Conservation (phyloP, 139 green algal genomes). For the Yamagishiella unicocca region DNA sequence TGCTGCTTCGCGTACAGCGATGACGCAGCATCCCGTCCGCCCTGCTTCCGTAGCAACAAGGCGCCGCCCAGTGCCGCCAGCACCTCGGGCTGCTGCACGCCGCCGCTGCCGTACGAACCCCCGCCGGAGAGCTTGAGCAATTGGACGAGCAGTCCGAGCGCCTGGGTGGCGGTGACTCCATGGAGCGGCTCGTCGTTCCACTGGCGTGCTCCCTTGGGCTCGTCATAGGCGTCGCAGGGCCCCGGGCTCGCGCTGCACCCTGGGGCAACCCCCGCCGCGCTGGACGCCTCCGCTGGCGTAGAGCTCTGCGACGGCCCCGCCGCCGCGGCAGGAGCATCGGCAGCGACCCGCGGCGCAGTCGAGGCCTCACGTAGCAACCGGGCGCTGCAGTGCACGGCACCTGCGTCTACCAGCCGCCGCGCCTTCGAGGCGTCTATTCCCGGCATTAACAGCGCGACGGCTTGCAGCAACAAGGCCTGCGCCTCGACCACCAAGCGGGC, state of each 20-base stretch:
- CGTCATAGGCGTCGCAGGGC: too few relatives aligned
- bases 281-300: too few relatives aligned
- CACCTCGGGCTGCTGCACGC: background rate
- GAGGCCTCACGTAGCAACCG: background rate
- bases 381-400: background rate
- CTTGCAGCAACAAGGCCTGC: slow-evolving; percentile 29
- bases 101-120: background rate
- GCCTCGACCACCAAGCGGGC: background rate
- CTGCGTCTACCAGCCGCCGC: background rate
- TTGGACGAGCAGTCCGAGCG: background rate
- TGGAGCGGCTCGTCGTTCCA: background rate
- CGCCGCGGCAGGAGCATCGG: too few relatives aligned
- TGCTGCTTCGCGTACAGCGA: background rate
- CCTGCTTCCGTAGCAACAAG: background rate
- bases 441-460: slow-evolving; percentile 17
- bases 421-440: background rate
- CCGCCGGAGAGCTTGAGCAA: background rate
- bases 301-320: too few relatives aligned
- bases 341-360: too few relatives aligned
- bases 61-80: slow-evolving; percentile 23
- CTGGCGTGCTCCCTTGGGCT: too few relatives aligned
- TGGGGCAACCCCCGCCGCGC: too few relatives aligned
- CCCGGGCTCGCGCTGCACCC: too few relatives aligned
- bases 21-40: too few relatives aligned
- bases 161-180: slow-evolving; percentile 1